These are phyloP conservation scores for Phytophthora agathidicida DNA, from an alignment of 352 stramenopile genomes.

Conservation along the genomic window DNA sequence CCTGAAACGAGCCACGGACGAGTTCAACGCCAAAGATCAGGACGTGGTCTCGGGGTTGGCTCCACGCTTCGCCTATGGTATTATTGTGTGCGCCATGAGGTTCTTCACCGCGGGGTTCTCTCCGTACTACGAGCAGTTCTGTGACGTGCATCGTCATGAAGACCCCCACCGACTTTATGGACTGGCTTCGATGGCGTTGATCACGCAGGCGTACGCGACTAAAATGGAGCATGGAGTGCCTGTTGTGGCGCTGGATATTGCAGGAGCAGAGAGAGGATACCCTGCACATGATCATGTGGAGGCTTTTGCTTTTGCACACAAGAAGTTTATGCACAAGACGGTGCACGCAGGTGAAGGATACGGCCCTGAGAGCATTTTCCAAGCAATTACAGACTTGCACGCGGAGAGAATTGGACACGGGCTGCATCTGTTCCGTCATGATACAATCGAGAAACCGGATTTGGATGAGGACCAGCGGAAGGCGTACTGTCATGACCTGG, in stretches of 20 bases:
- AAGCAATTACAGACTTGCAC: constrained; percentile 87
- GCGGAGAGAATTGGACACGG: constrained; percentile 88
- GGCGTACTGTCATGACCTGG: constrained; percentile 80
- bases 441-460: constrained; percentile 70
- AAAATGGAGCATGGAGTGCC: constrained; percentile 70
- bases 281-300: constrained; percentile 81
- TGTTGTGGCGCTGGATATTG: constrained; percentile 89
- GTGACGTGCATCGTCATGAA: constrained; percentile 76
- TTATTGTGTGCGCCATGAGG: constrained; percentile 91
- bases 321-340: constrained; percentile 90
- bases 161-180: constrained; percentile 80
- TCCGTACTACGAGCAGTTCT: constrained; percentile 88
- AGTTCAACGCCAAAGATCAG: constrained; percentile 64
- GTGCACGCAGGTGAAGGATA: constrained; percentile 90
- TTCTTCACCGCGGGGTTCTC: constrained; percentile 85
- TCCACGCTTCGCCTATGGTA: constrained; percentile 80
- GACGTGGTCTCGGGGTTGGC: constrained; percentile 59
- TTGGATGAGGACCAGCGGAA: constrained; percentile 47
- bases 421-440: constrained; percentile 81
- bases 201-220: constrained; percentile 80
- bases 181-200: constrained; percentile 80
- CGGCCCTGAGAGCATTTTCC: constrained; percentile 87
- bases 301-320: constrained; percentile 86
- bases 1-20: constrained; percentile 62
- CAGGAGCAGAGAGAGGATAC: constrained; percentile 81